Conservation (phyloP, 371 early-diverging fungal species). For the Dichotomocladium elegans region DNA sequence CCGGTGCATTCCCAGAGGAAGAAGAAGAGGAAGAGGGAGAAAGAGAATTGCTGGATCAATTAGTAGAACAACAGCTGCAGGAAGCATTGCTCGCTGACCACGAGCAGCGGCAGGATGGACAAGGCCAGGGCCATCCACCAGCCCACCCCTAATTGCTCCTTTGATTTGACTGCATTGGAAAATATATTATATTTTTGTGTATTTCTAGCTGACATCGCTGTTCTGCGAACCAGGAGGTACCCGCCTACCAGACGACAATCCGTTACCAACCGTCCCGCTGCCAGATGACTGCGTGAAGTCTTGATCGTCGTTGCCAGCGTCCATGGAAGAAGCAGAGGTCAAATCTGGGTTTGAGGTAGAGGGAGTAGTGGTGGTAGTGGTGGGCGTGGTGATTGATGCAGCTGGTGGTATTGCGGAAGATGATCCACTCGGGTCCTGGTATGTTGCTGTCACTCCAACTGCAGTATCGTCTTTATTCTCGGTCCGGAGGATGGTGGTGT, state of each 20-base stretch:
- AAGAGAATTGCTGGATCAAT: too few species aligned
- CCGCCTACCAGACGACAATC: background rate
- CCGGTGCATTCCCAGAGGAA: slow-evolving; percentile 3
- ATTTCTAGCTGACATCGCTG: too few species aligned
- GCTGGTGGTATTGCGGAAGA: background rate
- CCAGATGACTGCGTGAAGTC: background rate
- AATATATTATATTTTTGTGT: too few species aligned
- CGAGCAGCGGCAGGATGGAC: background rate
- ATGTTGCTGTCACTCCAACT: background rate
- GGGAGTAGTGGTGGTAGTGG: background rate
- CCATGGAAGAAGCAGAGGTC: background rate
- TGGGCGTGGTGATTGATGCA: too few species aligned
- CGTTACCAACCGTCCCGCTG: slow-evolving; percentile 1
- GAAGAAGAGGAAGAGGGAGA: background rate
- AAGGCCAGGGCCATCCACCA: background rate
- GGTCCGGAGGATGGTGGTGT: slow-evolving; percentile 84
- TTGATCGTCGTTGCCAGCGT: slow-evolving; percentile 2
- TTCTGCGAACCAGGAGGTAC: too few species aligned
- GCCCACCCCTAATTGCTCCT: background rate
- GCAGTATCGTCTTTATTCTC: slow-evolving; percentile 16
- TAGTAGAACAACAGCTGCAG: slow-evolving; percentile 9
- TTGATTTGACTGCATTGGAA: too few species aligned
- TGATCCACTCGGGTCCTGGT: background rate
- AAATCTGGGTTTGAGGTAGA: background rate
- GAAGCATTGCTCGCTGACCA: too few species aligned